Base-by-base conservation (phyloP, 306 rosid genomes). In the Prunus dulcis region DNA sequence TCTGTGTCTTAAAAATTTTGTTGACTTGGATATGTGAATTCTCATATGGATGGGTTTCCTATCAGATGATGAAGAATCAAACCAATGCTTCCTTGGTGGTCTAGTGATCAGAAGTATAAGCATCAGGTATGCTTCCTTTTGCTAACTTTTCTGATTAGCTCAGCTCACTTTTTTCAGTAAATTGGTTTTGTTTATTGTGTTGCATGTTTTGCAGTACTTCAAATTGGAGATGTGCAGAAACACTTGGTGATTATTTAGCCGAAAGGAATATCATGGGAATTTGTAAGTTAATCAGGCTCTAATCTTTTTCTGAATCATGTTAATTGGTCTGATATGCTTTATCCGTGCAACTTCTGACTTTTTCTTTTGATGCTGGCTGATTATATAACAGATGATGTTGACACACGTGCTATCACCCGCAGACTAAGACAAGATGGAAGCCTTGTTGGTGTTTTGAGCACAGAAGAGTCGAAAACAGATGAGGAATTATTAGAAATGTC, bases 241-340 rank as follows among this genome's bases (percentile, higher is more conserved):
- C 78, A 51, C 89, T 95, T 0, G 91, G 86, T 28, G 92, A 90
- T 88, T 95, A 92, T 88, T 84, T 95, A 76, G 86, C 77, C 14
- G 82, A 87, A 79, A 90, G 97, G 86, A 92, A 95, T 75, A 82
- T 95, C 82, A 95, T 95, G 96, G 98, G 97, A 84, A 88, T 95
- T 71, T 95, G 98, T 95, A 80, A 91, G 98, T 87, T 77, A 13
- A 32, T 38, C 46, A 18, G 53, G 66, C 52, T 19, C 53, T 72
- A 28, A 34, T 34, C 13, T 23, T 75, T 74, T 60, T 27, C 61
- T 19, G 45, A 9, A n/a, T 13, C 13, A 18, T 22, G 50, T 55
- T 66, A 51, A 67, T 28, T 66, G 12, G 64, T 23, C n/a, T 27
- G 12, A 12, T 30, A 20, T 81, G 13, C 22, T n/a, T 20, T 56